Evolutionary conservation across 202 grass and related monocot species (phyloP).

Genomic region (Schoenoplectus tabernaemontani): DNA sequence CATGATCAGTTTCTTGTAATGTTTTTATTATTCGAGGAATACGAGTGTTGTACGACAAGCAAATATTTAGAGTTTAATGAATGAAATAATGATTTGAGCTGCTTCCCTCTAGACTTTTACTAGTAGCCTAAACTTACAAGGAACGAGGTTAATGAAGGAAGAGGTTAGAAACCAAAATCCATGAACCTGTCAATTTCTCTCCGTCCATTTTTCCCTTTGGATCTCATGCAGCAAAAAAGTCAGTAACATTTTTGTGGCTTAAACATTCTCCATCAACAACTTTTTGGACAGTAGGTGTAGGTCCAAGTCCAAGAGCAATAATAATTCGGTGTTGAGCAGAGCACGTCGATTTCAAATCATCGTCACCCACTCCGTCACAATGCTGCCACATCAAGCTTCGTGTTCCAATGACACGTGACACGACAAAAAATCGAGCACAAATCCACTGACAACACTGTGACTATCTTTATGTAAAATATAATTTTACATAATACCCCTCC

Average conservation of each 20-base stretch:
- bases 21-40: not conserved
- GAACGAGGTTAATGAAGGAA: not conserved
- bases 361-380: slow-evolving; percentile 17
- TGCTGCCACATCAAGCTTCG: not conserved
- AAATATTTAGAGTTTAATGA: not conserved
- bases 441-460: slow-evolving; percentile 12
- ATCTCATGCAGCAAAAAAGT: not conserved
- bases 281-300: not conserved
- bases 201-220: not conserved
- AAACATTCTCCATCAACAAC: slow-evolving; percentile 10
- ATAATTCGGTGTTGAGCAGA: not conserved
- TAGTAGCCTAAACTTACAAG: not conserved
- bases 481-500: no score
- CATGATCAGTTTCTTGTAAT: not conserved
- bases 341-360: not conserved
- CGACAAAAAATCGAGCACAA: slow-evolving; percentile 12
- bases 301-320: not conserved
- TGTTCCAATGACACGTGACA: not conserved
- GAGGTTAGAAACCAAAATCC: not conserved
- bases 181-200: not conserved
- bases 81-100: not conserved
- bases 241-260: not conserved
- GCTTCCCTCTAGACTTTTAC: not conserved
- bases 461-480: slow-evolving; percentile 28
- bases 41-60: not conserved